Evolutionary conservation across 257 asterid species (phyloP), one percentile per base, ranked within the genome.

Genomic region (Marsdenia floribunda): DNA sequence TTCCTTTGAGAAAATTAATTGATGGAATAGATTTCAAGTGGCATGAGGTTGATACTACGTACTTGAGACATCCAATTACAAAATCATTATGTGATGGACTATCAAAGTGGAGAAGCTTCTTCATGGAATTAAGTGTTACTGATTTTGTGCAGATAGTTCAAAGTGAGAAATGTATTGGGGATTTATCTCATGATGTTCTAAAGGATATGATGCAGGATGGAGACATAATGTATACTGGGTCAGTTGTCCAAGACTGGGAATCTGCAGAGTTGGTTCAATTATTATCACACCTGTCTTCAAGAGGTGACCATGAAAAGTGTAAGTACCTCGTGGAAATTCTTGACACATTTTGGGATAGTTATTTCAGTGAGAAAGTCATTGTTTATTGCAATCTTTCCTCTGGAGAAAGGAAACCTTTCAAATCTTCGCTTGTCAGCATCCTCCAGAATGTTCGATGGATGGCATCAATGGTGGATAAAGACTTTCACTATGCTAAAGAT

Each of bases 121-220:
- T 95, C 74, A 86, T 83, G 82, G 97, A 88, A 77, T 74, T 95
- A 71, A 97, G 96, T 64, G 83, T 86, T 65, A 95, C 93, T 74
- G 99, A 95, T 83, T 95, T 92, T 80, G 97, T 92, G 78, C 85
- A 83, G 79, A 81, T 89, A 44, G 86, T 87, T 89, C 86, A 87
- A 71, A 82, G 85, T n/a, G 87, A 83, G 79, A 92, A 85, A 80
- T 76, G 84, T 76, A 83, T 80, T 81, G 77, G 81, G 53, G 93
- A 85, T 67, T 57, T 81, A 16, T 72, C 88, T 68, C 73, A 72
- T 68, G 75, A 72, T 65, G 68, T 70, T 82, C 64, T 65, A 8
- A 82, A 82, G 83, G 86, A 80, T 83, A 53, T 76, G 52, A 68
- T 81, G 75, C 65, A 12, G 74, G 79, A 76, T 68, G 84, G 82